A percentile compares a stretch with the other conserved stretches of the same genome.
phyloP scores from a whole-genome alignment of 768 basidiomycete genomes.

The Phlebiopsis gigantea region DNA sequence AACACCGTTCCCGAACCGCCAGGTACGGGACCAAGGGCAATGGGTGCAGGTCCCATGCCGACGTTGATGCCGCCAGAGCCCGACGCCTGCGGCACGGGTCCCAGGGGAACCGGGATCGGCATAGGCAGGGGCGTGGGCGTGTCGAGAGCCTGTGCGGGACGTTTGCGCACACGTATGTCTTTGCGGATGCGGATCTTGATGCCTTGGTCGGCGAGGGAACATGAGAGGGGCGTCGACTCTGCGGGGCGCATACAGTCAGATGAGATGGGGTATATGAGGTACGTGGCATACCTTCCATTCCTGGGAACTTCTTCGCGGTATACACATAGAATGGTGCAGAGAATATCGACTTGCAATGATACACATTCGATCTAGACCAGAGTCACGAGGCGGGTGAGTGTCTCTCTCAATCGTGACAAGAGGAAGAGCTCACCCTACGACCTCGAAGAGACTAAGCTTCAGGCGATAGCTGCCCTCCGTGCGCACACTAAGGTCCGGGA shows the following conservation, averaged over 20 bases:
- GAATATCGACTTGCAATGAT: slow-evolving; percentile 86
- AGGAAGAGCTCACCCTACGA: slow-evolving; percentile 68
- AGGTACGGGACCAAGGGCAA: slow-evolving; percentile 17
- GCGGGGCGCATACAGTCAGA: background rate
- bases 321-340: slow-evolving; percentile 91
- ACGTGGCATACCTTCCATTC: slow-evolving; percentile 75
- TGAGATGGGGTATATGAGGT: background rate
- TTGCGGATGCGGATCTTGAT: slow-evolving; percentile 94
- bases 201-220: slow-evolving; percentile 90
- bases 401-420: too few species aligned
- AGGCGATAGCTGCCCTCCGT: slow-evolving; percentile 87
- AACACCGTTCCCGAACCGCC: slow-evolving; percentile 9
- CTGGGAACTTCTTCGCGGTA: slow-evolving; percentile 94
- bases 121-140: slow-evolving; percentile 21
- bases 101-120: slow-evolving; percentile 3
- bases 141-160: slow-evolving; percentile 40
- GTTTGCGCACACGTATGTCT: slow-evolving; percentile 80
- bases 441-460: slow-evolving; percentile 79
- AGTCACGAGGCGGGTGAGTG: too few species aligned
- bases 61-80: background rate
- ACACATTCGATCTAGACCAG: slow-evolving; percentile 74
- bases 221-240: slow-evolving; percentile 89
- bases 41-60: background rate
- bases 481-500: slow-evolving; percentile 88
- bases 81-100: background rate